Percentiles rank a stretch among this genome's conserved stretches.
Evolutionary conservation across 1,139 yeast genomes (phyloP).

Genomic region (Arxiozyma bovina): DNA sequence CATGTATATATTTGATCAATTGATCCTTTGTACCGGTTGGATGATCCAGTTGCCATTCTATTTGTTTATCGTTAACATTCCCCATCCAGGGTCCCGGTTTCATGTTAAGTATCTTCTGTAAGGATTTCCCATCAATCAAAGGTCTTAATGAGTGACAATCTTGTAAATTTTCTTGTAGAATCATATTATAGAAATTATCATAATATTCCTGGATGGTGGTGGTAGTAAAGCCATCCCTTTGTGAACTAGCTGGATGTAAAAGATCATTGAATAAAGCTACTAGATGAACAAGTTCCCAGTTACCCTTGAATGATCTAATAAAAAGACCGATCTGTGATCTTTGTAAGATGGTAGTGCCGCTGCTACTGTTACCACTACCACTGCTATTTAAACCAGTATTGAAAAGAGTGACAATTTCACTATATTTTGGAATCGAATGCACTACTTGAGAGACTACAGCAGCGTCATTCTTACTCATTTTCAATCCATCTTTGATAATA

Average conservation of each 20-base stretch:
- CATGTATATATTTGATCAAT: constrained; percentile 41
- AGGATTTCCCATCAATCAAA: constrained; percentile 60
- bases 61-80: constrained; percentile 42
- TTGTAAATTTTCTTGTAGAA: constrained; percentile 31
- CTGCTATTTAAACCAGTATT: not conserved
- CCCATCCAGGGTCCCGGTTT: constrained; percentile 87
- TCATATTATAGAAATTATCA: constrained; percentile 31
- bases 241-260: constrained; percentile 8
- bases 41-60: constrained; percentile 69
- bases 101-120: constrained; percentile 41
- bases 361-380: too few relatives aligned
- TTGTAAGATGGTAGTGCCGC: not conserved
- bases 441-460: constrained; percentile 41
- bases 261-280: constrained; percentile 17
- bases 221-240: constrained; percentile 2
- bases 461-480: constrained; percentile 52
- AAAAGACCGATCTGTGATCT: constrained; percentile 57
- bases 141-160: constrained; percentile 43
- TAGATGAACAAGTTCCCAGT: constrained; percentile 41
- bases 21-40: constrained; percentile 48
- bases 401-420: constrained; percentile 20
- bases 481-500: constrained; percentile 61
- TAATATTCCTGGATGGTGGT: constrained; percentile 34
- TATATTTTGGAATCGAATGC: constrained; percentile 26
- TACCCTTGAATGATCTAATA: constrained; percentile 46